These are phyloP conservation scores for Geosmithia putterillii DNA, from an alignment of 2,329 filamentous ascomycete genomes.

Conservation along the genomic window DNA sequence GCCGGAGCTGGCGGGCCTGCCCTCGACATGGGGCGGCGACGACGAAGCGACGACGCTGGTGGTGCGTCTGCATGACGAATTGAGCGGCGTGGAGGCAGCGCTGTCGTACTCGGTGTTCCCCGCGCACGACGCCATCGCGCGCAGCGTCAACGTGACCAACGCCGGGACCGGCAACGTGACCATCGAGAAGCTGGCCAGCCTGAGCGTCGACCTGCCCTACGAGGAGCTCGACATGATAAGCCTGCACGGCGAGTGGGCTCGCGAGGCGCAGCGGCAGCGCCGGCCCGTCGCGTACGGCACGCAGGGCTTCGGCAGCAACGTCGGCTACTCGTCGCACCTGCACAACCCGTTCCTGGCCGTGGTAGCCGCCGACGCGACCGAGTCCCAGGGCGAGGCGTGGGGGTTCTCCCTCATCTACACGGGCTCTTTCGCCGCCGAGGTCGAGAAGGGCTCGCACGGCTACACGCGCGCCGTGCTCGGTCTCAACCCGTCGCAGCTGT, in stretches of 20 bases:
- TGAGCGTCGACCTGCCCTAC: conserved; percentile 48
- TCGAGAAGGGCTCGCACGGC: conserved; percentile 50
- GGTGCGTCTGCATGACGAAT: conserved; percentile 45
- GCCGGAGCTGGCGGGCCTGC: conserved; percentile 40
- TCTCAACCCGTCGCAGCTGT: conserved; percentile 47
- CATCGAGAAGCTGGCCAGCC: conserved; percentile 44
- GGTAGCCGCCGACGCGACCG: conserved; percentile 42
- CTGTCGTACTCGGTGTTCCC: conserved; percentile 54
- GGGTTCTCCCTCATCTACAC: conserved; percentile 55
- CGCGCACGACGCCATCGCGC: conserved; percentile 44
- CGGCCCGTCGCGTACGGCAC: conserved; percentile 43
- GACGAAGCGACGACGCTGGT: conserved; percentile 45
- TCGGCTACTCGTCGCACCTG: conserved; percentile 50
- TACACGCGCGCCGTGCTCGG: conserved; percentile 47
- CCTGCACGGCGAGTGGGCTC: conserved; percentile 49
- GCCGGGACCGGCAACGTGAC: conserved; percentile 37
- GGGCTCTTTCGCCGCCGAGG: conserved; percentile 46
- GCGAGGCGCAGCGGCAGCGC: conserved; percentile 42
- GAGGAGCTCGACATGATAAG: conserved; percentile 50
- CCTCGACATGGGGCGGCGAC: conserved; percentile 44
- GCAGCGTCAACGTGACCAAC: conserved; percentile 51
- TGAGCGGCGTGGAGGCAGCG: conserved; percentile 43
- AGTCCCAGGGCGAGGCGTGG: conserved; percentile 48
- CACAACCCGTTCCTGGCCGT: conserved; percentile 54
- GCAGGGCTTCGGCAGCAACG: conserved; percentile 46